Percentiles rank a stretch among this genome's conserved stretches.
These are phyloP conservation scores for Xylariaceae sp. DNA, from an alignment of 2,329 filamentous ascomycete genomes.

Conservation along the genomic window DNA sequence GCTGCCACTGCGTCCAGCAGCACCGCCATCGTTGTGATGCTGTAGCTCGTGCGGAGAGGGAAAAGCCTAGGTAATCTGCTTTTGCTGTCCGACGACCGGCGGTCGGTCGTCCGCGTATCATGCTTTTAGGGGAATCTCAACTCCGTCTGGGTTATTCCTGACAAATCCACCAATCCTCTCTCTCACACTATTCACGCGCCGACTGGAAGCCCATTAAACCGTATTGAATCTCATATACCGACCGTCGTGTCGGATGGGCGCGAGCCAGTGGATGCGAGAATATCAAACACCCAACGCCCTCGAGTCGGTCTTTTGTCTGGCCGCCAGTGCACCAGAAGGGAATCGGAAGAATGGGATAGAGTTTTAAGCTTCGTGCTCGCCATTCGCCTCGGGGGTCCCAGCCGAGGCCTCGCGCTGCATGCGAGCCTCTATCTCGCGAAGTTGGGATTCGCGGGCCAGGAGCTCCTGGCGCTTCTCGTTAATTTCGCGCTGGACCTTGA, in stretches of 20 bases:
- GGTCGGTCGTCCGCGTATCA: conserved; percentile 19
- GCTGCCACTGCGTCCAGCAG: too few relatives aligned
- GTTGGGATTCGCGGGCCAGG: conserved; percentile 91
- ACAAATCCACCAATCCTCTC: conserved; percentile 21
- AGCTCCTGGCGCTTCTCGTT: conserved; percentile 99
- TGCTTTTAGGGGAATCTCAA: conserved; percentile 19
- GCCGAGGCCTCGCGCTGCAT: conserved; percentile 73
- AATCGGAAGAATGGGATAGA: conserved; percentile 18
- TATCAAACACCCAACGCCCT: conserved; percentile 26
- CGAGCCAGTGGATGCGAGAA: conserved; percentile 15
- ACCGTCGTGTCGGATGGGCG: conserved; percentile 14
- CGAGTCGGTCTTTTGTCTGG: conserved; percentile 18
- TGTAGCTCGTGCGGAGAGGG: too few relatives aligned
- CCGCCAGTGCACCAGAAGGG: conserved; percentile 16
- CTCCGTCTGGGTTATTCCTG: conserved; percentile 21
- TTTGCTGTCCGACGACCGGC: too few relatives aligned
- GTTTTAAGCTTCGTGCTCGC: conserved; percentile 43
- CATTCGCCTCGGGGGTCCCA: conserved; percentile 40
- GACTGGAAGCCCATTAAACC: conserved; percentile 20
- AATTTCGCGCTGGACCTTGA: conserved; percentile 99
- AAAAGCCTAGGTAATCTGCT: too few relatives aligned
- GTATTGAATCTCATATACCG: conserved; percentile 20
- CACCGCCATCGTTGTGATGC: too few relatives aligned
- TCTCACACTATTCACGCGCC: conserved; percentile 16
- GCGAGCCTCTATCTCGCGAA: conserved; percentile 96